A percentile compares a stretch with the other conserved stretches of the same genome.
Evolutionary conservation across 2,329 filamentous ascomycete species (phyloP).

Genomic region (Metarhizium robertsii): DNA sequence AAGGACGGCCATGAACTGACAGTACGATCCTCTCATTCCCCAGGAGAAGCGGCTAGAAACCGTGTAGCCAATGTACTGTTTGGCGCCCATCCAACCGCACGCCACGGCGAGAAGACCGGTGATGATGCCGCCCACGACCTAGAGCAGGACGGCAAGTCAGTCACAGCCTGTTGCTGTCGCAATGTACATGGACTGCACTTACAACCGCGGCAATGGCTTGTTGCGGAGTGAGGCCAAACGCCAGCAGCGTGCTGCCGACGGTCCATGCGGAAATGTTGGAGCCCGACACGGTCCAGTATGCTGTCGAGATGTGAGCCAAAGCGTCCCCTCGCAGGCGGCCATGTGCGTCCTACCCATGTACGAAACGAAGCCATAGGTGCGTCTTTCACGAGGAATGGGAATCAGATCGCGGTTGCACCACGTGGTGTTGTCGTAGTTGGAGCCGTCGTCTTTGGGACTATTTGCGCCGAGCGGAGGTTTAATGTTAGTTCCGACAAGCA

Average conservation of each 20-base stretch:
- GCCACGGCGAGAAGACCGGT: too few relatives aligned
- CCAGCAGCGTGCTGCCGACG: constrained; percentile 14
- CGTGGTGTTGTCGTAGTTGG: constrained; percentile 19
- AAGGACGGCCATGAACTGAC: constrained; percentile 7
- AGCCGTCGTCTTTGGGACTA: constrained; percentile 16
- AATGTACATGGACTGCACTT: background rate
- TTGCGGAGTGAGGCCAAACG: constrained; percentile 17
- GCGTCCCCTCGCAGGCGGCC: too few relatives aligned
- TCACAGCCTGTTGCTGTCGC: too few relatives aligned
- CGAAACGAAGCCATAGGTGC: constrained; percentile 16
- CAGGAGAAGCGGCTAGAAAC: constrained; percentile 31
- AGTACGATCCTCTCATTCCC: constrained; percentile 37
- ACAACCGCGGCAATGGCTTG: constrained; percentile 17
- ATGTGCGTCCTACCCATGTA: constrained; percentile 13
- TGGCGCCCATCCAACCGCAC: constrained; percentile 13
- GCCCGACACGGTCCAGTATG: constrained; percentile 16
- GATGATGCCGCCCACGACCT: too few relatives aligned
- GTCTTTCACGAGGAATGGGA: constrained; percentile 16
- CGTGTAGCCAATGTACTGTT: constrained; percentile 17
- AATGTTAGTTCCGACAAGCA: too few relatives aligned
- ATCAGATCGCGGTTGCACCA: constrained; percentile 24
- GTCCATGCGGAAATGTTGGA: constrained; percentile 17
- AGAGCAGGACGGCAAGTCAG: too few relatives aligned
- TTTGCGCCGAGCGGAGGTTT: too few relatives aligned
- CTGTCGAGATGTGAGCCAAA: background rate